A percentile compares a stretch with the other conserved stretches of the same genome.
These are phyloP conservation scores for Gardenia jasminoides DNA, from an alignment of 257 asterid species.

Conservation along the genomic window DNA sequence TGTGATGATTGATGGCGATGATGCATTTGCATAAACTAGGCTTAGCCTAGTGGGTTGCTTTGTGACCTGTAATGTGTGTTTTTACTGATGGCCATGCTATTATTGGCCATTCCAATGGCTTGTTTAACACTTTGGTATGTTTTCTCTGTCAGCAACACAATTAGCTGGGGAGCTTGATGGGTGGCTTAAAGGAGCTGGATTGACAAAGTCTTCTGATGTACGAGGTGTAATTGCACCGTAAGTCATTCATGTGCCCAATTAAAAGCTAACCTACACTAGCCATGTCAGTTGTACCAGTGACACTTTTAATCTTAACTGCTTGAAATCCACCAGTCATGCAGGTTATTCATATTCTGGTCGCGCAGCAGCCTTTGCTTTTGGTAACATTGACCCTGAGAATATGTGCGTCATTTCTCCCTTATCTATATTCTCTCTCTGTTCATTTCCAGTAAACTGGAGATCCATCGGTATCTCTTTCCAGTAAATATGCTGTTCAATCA, in stretches of 20 bases:
- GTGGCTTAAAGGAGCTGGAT: constrained; percentile 70
- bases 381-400: constrained; percentile 78
- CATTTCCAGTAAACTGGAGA: background rate
- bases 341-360: constrained; percentile 98
- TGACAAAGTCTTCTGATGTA: constrained; percentile 66
- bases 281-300: constrained; percentile 9
- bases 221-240: constrained; percentile 99
- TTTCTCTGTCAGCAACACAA: constrained; percentile 50
- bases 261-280: background rate
- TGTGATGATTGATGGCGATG: background rate
- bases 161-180: constrained; percentile 81
- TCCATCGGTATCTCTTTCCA: background rate
- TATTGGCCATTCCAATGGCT: background rate
- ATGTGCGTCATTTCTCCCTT: constrained; percentile 43
- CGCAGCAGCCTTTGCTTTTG: constrained; percentile 98
- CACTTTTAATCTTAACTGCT: constrained; percentile 16
- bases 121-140: constrained; percentile 1
- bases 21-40: background rate
- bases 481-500: background rate
- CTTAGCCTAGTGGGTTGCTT: background rate
- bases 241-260: constrained; percentile 29
- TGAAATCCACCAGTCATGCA: constrained; percentile 75
- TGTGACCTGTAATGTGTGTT: background rate
- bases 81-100: background rate
- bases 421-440: background rate